Evolutionary conservation across 345 rosid species (phyloP), one percentile per base, ranked within the genome.

Genomic region (Leavenworthia alabamica): DNA sequence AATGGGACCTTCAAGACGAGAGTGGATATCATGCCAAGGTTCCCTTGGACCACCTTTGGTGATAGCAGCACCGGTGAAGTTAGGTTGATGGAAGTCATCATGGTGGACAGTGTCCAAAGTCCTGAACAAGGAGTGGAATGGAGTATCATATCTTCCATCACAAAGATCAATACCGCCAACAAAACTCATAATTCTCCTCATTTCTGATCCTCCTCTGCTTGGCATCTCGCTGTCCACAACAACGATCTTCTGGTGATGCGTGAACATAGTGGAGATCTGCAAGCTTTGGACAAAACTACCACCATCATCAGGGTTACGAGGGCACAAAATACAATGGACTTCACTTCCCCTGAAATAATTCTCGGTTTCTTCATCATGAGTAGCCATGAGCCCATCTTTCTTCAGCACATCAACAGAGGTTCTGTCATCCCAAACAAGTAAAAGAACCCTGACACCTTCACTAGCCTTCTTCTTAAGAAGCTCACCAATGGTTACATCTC

Each of bases 11-110:
- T 93, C 99, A 16, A 93, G 95, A 46, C 92, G 84, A 42, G 92
- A 93, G 78, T 93, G 99, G 59, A 90, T 90, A 57, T 90, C 99
- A 46, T 93, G 99, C 99, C 99, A 93, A 8, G 99, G 99, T 70
- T 93, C 99, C 79, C 97, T 81, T 11, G 99, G 99, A 58, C 99
- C 99, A 27, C 99, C 99, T 73, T 94, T 94, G 60, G 80, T 77
- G 54, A 93, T 90, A 32, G 85, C 55, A 73, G 82, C 92, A 43
- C 81, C 96, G 0, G 81, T 8, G 56, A 85, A 93, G 82, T 93
- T 93, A 16, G 99, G 99, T 70, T 93, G 99, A 77, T 93, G 97
- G 76, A 93, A 93, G 80, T 93, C 99, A 72, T 93, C 96, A 59
- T 93, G 95, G 73, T 93, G 99, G 15, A 88, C 97, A 0, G 96